Evolutionary conservation across 345 rosid genomes (phyloP), one percentile per base, ranked within the genome.

Genomic region (Stellera chamaejasme): DNA sequence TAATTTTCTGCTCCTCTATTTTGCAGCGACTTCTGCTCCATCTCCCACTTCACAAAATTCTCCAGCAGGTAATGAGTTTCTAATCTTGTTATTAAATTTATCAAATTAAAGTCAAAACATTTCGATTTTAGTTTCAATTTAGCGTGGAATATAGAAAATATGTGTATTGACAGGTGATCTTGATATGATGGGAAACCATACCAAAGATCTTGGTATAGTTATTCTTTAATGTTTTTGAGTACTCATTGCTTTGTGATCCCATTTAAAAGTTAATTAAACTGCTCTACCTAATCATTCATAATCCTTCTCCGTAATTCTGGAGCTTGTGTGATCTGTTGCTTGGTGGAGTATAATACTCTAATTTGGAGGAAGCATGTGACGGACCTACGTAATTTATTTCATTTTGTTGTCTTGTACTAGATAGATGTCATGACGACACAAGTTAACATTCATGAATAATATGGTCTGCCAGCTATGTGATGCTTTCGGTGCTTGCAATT

Each of bases 401-500:
- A 9, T 13, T n/a, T 15, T 14, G 23, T 19, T 19, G 23, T 14
- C 28, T 10, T 52, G 5, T 10, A 28, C 23, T 13, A 41, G 19
- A n/a, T 16, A 13, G n/a, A 27, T 10, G 45, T n/a, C 45, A 54
- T 15, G 0, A 53, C 32, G 36, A 44, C 3, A 36, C 13, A 2
- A 10, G 14, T 4, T 32, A 7, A 32, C 2, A 54, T 43, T 10
- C 42, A 48, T 59, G 62, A 28, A 15, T 13, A 32, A 49, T 11
- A 48, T 10, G 50, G 55, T 46, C 36, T 27, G 70, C 55, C 56
- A 19, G 45, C 54, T 10, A 19, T 25, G 32, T 1, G 13, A 13
- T 66, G 57, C 64, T 63, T 57, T 72, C 44, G 50, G 71, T 48
- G 61, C 69, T 55, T 13, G 50, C 32, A 43, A 27, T 6, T 52